Percentiles rank a stretch among this genome's conserved stretches.
These are phyloP conservation scores for Globisporangium ultimum DNA, from an alignment of 352 stramenopile genomes.

Conservation along the genomic window DNA sequence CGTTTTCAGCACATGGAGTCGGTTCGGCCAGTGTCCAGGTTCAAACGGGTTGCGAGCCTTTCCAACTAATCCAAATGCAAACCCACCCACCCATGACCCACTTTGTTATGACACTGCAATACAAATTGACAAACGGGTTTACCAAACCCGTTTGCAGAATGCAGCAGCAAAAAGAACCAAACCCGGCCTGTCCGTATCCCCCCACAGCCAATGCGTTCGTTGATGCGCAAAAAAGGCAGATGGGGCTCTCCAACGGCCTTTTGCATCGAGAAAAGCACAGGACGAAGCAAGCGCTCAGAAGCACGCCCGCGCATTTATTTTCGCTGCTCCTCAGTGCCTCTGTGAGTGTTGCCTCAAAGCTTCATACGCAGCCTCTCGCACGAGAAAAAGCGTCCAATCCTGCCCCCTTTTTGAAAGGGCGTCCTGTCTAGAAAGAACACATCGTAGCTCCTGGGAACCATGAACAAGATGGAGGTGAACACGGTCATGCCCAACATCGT, in stretches of 20 bases:
- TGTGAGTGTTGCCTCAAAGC: background rate
- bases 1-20: slow-evolving; percentile 9
- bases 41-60: too few species aligned
- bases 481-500: slow-evolving; percentile 43
- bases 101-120: background rate
- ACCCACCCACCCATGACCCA: background rate
- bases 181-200: background rate
- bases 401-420: background rate
- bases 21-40: background rate
- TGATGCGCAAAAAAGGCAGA: background rate
- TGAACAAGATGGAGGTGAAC: slow-evolving; percentile 16
- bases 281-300: slow-evolving; percentile 9
- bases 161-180: background rate
- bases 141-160: too few species aligned
- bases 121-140: too few species aligned
- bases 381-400: background rate
- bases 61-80: too few species aligned
- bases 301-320: too few species aligned
- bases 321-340: too few species aligned
- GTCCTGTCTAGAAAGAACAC: slow-evolving; percentile 14
- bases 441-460: too few species aligned
- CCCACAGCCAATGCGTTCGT: background rate
- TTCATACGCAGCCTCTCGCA: background rate
- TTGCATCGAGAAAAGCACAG: slow-evolving; percentile 5
- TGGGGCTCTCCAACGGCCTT: background rate